Base-by-base conservation (phyloP, 495 filamentous ascomycete species). In the Penicillium soppii region DNA sequence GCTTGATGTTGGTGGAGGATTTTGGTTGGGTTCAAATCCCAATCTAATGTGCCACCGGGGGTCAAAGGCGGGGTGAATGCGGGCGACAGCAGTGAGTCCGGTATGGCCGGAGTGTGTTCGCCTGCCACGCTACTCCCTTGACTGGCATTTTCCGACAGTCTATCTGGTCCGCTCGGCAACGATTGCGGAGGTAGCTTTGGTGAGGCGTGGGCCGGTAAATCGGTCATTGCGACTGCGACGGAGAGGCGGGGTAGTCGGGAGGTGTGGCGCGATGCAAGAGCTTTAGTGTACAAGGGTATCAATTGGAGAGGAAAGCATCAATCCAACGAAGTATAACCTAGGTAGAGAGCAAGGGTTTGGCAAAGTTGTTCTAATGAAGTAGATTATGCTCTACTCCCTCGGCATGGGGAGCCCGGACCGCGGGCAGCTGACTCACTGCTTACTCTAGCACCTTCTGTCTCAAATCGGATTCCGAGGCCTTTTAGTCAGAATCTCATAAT, bases 61-160 rank as follows among this genome's bases (percentile, higher is more conserved):
- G 82, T 82, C n/a, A 72, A 66, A 16, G 89, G 89, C 5, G 89
- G 89, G 17, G 89, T 92, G 67, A 92, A 90, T 37, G 83, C 82
- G 0, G 90, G 89, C 35, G 84, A 89, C 20, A 94, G 70, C 25
- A 90, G 74, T 7, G 71, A 77, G 6, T 69, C 72, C 1, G 80
- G 81, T 7, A 80, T 54, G 25, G 71, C 64, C 38, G 75, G 65
- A 22, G 74, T 73, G 37, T 56, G 61, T 59, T 50, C 58, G 43
- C 43, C 58, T 44, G 43, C 56, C 22, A 50, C 56, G 30, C 57
- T 53, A 44, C 56, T 59, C 25, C 57, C 45, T 26, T 65, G 57
- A 38, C 57, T 65, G 7, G 21, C 52, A 54, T 69, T 51, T 29
- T 59, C 54, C 10, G 23, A 25, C n/a, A 50, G 15, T 29, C 33